These are phyloP conservation scores for Fusarium sp. DNA, from an alignment of 2,329 filamentous ascomycete genomes.

Conservation along the genomic window DNA sequence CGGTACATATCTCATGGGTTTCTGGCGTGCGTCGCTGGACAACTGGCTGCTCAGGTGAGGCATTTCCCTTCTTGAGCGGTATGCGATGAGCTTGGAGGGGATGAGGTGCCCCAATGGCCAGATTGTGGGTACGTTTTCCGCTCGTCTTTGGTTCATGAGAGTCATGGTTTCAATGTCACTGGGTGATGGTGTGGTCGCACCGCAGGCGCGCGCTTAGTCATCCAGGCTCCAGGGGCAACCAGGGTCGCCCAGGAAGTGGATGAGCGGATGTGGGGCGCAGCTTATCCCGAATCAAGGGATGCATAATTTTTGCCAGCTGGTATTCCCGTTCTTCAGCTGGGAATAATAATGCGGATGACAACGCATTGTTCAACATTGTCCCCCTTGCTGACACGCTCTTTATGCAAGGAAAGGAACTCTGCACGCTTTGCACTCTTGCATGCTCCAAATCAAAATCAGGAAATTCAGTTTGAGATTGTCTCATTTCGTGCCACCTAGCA, in stretches of 20 bases:
- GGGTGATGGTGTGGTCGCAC: constrained; percentile 39
- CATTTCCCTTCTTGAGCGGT: constrained; percentile 17
- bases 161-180: constrained; percentile 41
- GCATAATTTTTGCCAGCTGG: neutral
- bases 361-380: neutral
- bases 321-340: neutral
- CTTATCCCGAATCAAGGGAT: neutral
- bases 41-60: constrained; percentile 12
- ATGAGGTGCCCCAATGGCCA: constrained; percentile 41
- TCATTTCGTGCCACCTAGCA: neutral
- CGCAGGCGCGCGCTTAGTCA: constrained; percentile 40
- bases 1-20: neutral
- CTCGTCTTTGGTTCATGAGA: constrained; percentile 36
- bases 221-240: neutral
- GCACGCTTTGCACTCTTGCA: neutral
- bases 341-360: neutral
- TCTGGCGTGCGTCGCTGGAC: neutral
- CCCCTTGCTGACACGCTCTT: neutral
- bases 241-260: neutral
- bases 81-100: constrained; percentile 31
- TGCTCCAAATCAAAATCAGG: neutral
- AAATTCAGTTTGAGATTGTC: neutral
- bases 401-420: neutral
- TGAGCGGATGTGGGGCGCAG: neutral
- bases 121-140: constrained; percentile 42